Evolutionary conservation across 2,329 filamentous ascomycete species (phyloP).

Genomic region (Colletotrichum magnum): DNA sequence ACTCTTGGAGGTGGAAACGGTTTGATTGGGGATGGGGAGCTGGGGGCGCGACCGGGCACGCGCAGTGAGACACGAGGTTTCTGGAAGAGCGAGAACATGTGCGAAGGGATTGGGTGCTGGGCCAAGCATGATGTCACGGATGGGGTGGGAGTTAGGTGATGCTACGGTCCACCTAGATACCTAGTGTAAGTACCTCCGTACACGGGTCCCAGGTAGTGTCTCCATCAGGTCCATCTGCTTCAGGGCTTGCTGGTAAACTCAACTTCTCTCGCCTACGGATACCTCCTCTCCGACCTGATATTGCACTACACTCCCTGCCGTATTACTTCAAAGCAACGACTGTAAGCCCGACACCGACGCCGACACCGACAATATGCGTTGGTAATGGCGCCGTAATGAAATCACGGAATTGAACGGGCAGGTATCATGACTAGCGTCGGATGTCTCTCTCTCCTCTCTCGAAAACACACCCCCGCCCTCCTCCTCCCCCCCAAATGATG

Average conservation of each 20-base stretch:
- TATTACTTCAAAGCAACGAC: too few relatives aligned
- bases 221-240: not conserved
- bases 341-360: too few relatives aligned
- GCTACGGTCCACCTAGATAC: conserved; percentile 3
- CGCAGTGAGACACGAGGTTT: conserved; percentile 35
- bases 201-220: not conserved
- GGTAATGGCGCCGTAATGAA: conserved; percentile 9
- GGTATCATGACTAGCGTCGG: conserved; percentile 39
- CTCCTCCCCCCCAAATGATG: conserved; percentile 14
- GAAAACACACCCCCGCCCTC: not conserved
- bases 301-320: too few relatives aligned
- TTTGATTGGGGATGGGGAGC: conserved; percentile 36
- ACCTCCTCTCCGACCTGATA: too few relatives aligned
- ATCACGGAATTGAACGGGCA: not conserved
- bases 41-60: conserved; percentile 31
- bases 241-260: conserved; percentile 5
- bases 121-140: conserved; percentile 33
- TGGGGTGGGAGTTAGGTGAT: not conserved
- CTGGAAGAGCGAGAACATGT: conserved; percentile 37
- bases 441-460: conserved; percentile 29
- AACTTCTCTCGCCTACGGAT: too few relatives aligned
- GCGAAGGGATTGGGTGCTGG: conserved; percentile 6
- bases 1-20: conserved; percentile 32
- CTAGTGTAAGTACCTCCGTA: conserved; percentile 2
- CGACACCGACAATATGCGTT: not conserved